These are phyloP conservation scores for Nicotiana otophora DNA, from an alignment of 257 asterid genomes.

Conservation along the genomic window DNA sequence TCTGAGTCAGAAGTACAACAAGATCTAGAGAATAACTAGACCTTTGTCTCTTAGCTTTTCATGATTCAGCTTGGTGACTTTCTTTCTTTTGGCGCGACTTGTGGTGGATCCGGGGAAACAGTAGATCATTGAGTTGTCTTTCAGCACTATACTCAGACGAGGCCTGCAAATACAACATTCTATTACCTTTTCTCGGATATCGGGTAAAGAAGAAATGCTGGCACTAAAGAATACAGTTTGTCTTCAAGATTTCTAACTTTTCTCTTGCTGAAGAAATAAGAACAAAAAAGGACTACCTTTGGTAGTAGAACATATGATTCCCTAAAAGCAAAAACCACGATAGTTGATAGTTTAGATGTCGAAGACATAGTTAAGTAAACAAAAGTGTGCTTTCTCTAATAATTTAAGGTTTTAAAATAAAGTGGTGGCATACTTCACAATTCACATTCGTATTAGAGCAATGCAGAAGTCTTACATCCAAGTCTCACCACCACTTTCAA, in stretches of 20 bases:
- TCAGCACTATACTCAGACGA: slow-evolving; percentile 91
- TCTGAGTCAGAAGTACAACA: slow-evolving; percentile 19
- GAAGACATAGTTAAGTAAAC: not conserved
- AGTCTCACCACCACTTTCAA: not conserved
- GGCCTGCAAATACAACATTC: slow-evolving; percentile 49
- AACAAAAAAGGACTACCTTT: not conserved
- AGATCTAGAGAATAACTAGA: not conserved
- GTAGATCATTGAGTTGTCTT: slow-evolving; percentile 66
- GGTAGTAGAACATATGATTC: not conserved
- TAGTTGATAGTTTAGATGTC: not conserved
- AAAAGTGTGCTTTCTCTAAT: not conserved
- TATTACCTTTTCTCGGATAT: not conserved
- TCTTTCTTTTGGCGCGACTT: slow-evolving; percentile 72
- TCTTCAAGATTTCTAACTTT: not conserved
- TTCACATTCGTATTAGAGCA: not conserved
- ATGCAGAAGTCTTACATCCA: not conserved
- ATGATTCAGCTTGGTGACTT: slow-evolving; percentile 71
- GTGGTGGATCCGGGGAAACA: slow-evolving; percentile 67
- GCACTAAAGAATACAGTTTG: not conserved
- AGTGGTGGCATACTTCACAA: not conserved
- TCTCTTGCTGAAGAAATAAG: not conserved
- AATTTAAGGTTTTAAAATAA: not conserved
- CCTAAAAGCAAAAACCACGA: not conserved
- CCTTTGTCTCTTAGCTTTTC: slow-evolving; percentile 11
- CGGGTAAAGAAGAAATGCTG: not conserved